Evolutionary conservation across 768 basidiomycete genomes (phyloP).

Genomic region (Mrakia blollopis): DNA sequence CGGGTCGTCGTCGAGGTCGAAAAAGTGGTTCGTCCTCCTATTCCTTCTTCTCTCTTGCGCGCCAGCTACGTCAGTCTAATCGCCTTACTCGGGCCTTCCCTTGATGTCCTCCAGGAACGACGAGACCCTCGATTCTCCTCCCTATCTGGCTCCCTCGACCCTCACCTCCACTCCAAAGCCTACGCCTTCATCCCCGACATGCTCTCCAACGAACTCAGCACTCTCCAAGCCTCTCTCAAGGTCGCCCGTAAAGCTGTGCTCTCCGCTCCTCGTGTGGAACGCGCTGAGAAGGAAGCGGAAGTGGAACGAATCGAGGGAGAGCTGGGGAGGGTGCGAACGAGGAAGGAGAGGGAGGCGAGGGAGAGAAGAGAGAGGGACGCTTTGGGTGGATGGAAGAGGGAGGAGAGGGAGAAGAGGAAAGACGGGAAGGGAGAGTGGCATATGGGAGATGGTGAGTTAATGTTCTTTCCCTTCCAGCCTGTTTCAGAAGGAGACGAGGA

Average conservation of each 20-base stretch:
- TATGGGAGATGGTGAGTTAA: conserved; percentile 68
- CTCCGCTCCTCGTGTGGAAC: conserved; percentile 44
- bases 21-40: conserved; percentile 53
- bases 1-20: conserved; percentile 65
- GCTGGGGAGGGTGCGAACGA: conserved; percentile 69
- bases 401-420: conserved; percentile 62
- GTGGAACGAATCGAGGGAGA: conserved; percentile 65
- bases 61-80: background rate
- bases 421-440: conserved; percentile 79
- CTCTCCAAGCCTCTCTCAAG: conserved; percentile 62
- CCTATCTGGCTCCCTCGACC: conserved; percentile 59
- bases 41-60: background rate
- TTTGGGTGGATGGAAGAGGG: conserved; percentile 52
- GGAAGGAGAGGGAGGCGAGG: conserved; percentile 64
- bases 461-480: background rate
- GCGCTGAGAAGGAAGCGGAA: conserved; percentile 60
- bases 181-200: conserved; percentile 70
- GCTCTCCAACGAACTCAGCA: conserved; percentile 60
- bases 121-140: conserved; percentile 84
- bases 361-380: conserved; percentile 69
- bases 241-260: conserved; percentile 60
- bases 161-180: conserved; percentile 59
- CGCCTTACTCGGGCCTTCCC: background rate
- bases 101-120: conserved; percentile 53
- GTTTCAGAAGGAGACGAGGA: background rate